Conservation (phyloP, 805 yeast species). For the Kuraishia piskuri region DNA sequence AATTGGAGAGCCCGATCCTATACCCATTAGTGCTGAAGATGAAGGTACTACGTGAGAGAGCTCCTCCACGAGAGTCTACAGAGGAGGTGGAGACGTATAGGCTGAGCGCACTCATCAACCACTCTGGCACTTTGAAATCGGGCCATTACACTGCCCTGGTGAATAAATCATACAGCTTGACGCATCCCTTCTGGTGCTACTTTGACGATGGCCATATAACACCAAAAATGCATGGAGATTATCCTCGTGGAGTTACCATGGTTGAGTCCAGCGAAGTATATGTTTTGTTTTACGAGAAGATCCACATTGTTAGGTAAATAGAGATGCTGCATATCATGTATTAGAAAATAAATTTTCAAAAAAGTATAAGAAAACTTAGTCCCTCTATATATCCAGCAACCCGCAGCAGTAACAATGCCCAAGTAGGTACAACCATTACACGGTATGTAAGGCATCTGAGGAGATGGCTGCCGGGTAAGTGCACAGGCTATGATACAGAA, state of each 20-base stretch:
- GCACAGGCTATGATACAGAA: neutral
- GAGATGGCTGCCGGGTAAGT: neutral
- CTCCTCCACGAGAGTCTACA: conserved; percentile 9
- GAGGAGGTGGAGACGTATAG: conserved; percentile 31
- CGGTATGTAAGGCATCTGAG: neutral
- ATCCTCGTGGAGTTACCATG: conserved; percentile 25
- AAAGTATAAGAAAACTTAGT: no score
- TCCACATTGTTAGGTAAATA: neutral
- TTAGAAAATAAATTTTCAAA: no score
- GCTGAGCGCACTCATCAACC: conserved; percentile 59
- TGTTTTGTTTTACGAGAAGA: conserved; percentile 50
- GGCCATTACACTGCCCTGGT: conserved; percentile 74
- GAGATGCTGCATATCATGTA: neutral
- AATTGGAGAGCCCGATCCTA: conserved; percentile 42
- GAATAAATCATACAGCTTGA: conserved; percentile 31
- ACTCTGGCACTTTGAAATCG: conserved; percentile 54
- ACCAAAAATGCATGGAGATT: conserved; percentile 37
- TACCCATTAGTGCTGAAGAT: conserved; percentile 50
- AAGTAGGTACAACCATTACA: neutral
- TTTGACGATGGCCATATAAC: conserved; percentile 65
- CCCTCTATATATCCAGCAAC: no score
- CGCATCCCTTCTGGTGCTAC: conserved; percentile 56
- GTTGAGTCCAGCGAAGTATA: conserved; percentile 54
- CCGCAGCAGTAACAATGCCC: no score
- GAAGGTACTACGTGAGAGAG: conserved; percentile 25